A percentile compares a stretch with the other conserved stretches of the same genome.
phyloP scores from a whole-genome alignment of 2,329 filamentous ascomycete species.

The Aspergillus viridinutans region DNA sequence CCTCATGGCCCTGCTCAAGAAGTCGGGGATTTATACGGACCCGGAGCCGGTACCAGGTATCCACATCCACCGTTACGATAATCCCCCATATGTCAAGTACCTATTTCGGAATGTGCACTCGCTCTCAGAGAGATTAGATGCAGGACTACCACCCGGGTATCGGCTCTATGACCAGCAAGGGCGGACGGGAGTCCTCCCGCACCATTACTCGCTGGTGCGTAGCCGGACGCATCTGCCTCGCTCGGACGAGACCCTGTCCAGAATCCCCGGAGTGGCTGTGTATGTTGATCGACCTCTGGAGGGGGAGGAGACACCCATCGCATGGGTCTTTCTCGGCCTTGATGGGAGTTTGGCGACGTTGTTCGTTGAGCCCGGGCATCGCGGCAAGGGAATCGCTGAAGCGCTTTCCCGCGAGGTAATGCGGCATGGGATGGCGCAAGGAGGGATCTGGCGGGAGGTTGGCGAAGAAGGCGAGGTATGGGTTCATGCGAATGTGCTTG shows the following conservation, averaged over 20 bases:
- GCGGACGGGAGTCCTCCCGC: slow-evolving; percentile 20
- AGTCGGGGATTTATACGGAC: slow-evolving; percentile 12
- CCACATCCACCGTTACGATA: slow-evolving; percentile 25
- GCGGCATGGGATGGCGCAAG: slow-evolving; percentile 21
- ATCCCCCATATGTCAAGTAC: slow-evolving; percentile 35
- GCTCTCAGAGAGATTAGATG: background rate
- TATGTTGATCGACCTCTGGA: slow-evolving; percentile 20
- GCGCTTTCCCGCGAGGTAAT: slow-evolving; percentile 31
- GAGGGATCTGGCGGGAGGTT: slow-evolving; percentile 17
- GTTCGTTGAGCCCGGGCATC: slow-evolving; percentile 41
- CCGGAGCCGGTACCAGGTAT: slow-evolving; percentile 16
- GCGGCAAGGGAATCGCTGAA: slow-evolving; percentile 34
- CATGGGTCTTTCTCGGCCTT: slow-evolving; percentile 38
- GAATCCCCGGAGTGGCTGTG: slow-evolving; percentile 32
- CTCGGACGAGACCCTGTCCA: slow-evolving; percentile 27
- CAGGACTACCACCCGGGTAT: slow-evolving; percentile 28
- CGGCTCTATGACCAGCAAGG: slow-evolving; percentile 26
- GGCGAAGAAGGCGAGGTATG: slow-evolving; percentile 17
- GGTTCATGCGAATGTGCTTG: slow-evolving; percentile 38
- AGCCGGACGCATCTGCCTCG: slow-evolving; percentile 39
- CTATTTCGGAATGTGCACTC: slow-evolving; percentile 22
- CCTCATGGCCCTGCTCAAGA: slow-evolving; percentile 25
- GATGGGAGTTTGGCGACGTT: slow-evolving; percentile 37
- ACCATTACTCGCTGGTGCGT: slow-evolving; percentile 35
- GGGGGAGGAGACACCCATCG: slow-evolving; percentile 29